Percentiles rank a stretch among this genome's conserved stretches.
phyloP scores from a whole-genome alignment of 257 asterid genomes.

The Lithospermum erythrorhizon region DNA sequence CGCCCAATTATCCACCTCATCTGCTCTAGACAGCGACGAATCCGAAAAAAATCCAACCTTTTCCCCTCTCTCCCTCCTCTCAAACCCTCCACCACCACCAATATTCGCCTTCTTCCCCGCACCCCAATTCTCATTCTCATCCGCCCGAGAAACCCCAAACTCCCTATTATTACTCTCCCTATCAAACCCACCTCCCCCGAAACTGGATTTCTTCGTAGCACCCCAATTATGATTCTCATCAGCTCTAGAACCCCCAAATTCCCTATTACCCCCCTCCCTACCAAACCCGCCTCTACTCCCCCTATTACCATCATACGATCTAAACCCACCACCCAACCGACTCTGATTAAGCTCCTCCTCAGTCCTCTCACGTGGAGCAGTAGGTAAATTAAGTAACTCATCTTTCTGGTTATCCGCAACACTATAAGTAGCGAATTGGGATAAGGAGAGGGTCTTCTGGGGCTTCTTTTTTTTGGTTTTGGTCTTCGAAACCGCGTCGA shows the following conservation, averaged over 20 bases:
- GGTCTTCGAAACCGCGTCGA: slow-evolving; percentile 51
- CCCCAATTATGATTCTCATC: too few species aligned
- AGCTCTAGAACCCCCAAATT: too few species aligned
- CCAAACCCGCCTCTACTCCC: slow-evolving; percentile 42
- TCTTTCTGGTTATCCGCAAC: slow-evolving; percentile 19
- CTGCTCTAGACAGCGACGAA: slow-evolving; percentile 64
- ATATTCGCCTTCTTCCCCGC: slow-evolving; percentile 36
- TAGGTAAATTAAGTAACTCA: slow-evolving; percentile 52
- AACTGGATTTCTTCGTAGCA: too few species aligned
- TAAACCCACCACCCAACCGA: slow-evolving; percentile 65
- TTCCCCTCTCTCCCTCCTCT: slow-evolving; percentile 74
- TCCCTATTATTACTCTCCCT: too few species aligned
- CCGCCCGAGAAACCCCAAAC: slow-evolving; percentile 63
- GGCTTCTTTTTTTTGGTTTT: slow-evolving; percentile 67
- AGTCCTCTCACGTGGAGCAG: slow-evolving; percentile 74
- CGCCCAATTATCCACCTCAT: slow-evolving; percentile 82
- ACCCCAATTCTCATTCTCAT: slow-evolving; percentile 83
- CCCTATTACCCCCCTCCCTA: slow-evolving; percentile 32
- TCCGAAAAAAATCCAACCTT: slow-evolving; percentile 65
- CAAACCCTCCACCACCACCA: slow-evolving; percentile 35
- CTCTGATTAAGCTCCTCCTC: slow-evolving; percentile 72
- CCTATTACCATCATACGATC: slow-evolving; percentile 38
- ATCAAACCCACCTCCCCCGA: too few species aligned
- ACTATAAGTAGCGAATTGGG: slow-evolving; percentile 37
- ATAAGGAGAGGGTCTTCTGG: slow-evolving; percentile 39